phyloP scores from a whole-genome alignment of 257 asterid species.

The Datura wrightii region DNA sequence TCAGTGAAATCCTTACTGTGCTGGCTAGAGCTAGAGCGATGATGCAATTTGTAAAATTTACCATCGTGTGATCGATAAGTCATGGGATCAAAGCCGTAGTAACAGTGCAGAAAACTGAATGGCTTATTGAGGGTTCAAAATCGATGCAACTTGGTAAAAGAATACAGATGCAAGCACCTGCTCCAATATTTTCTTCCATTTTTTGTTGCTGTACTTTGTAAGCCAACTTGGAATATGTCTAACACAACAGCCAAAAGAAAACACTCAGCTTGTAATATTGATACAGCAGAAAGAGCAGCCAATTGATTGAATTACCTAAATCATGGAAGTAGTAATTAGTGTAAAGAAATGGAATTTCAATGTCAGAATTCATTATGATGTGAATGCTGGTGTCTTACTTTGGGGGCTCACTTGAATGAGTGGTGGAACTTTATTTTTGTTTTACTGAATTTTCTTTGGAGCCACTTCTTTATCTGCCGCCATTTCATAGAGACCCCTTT shows the following conservation, averaged over 20 bases:
- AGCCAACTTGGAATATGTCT: background rate
- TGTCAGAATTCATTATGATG: constrained; percentile 43
- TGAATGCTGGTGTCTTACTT: constrained; percentile 36
- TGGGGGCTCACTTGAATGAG: constrained; percentile 44
- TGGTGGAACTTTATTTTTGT: constrained; percentile 45
- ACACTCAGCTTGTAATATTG: background rate
- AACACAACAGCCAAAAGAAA: constrained; percentile 5
- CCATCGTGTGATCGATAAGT: background rate
- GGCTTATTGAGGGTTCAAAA: background rate
- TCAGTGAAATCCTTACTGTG: background rate
- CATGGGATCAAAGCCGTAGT: background rate
- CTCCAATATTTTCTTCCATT: background rate
- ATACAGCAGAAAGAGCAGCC: constrained; percentile 1
- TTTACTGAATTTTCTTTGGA: constrained; percentile 49
- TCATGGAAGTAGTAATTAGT: constrained; percentile 17
- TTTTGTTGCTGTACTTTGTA: constrained; percentile 11
- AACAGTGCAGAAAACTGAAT: background rate
- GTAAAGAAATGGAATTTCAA: constrained; percentile 38
- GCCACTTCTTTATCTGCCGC: constrained; percentile 55
- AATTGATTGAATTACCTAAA: background rate
- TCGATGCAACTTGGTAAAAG: background rate
- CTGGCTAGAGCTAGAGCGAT: background rate
- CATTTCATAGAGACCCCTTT: constrained; percentile 30
- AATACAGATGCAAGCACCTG: constrained; percentile 12
- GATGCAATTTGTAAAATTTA: background rate